A percentile compares a stretch with the other conserved stretches of the same genome.
Evolutionary conservation across 257 asterid species (phyloP).

Genomic region (Penstemon davidsonii): DNA sequence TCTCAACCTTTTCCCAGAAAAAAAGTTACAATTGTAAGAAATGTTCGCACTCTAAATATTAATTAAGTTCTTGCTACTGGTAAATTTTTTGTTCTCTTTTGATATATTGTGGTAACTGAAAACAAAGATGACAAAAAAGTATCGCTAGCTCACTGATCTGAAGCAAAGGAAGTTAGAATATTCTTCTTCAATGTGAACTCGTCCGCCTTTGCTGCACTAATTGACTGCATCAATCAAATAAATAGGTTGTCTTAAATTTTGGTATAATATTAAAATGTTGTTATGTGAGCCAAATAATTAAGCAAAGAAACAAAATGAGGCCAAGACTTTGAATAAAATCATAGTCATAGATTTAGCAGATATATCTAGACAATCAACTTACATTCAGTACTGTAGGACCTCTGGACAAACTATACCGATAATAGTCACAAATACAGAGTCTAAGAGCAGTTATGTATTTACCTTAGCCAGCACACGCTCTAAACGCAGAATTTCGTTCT

Average conservation of each 20-base stretch:
- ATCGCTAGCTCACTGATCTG: neutral
- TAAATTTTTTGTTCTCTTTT: neutral
- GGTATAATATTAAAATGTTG: neutral
- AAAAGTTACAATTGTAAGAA: neutral
- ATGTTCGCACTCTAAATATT: neutral
- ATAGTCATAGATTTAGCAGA: no score
- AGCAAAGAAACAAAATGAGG: no score
- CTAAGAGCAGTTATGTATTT: no score
- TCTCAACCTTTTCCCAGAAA: neutral
- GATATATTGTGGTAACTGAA: neutral
- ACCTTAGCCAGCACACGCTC: no score
- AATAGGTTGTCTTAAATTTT: neutral
- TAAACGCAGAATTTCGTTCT: no score
- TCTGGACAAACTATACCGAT: no score
- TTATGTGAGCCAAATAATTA: no score
- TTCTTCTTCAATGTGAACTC: slow-evolving; percentile 90
- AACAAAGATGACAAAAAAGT: neutral
- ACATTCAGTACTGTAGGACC: no score
- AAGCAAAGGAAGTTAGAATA: slow-evolving; percentile 60
- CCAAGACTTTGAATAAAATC: no score
- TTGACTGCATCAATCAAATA: slow-evolving; percentile 51
- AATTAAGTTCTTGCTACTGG: neutral
- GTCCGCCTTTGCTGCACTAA: slow-evolving; percentile 73
- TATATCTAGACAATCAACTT: no score
- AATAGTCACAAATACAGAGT: no score